Percentiles rank a stretch among this genome's conserved stretches.
Conservation (phyloP, 1,284 basidiomycete species). For the Trametes sp. region DNA sequence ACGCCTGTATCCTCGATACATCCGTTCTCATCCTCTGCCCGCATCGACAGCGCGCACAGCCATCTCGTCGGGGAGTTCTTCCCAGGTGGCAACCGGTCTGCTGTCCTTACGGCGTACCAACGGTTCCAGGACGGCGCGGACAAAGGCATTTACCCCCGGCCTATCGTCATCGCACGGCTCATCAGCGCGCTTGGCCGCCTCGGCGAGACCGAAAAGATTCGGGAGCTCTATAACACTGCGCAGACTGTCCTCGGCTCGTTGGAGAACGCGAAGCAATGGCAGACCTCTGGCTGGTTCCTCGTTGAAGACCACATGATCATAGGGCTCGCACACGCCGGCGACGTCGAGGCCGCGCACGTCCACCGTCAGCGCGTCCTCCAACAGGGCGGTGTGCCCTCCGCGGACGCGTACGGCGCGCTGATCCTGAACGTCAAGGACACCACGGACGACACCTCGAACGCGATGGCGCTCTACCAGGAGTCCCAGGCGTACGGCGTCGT, state of each 20-base stretch:
- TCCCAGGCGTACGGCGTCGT: constrained; percentile 71
- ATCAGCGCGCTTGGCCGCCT: constrained; percentile 74
- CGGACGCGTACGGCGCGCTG: constrained; percentile 91
- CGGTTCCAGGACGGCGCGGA: constrained; percentile 48
- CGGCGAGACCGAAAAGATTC: constrained; percentile 67
- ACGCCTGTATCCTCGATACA: constrained; percentile 22
- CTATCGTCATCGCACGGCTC: constrained; percentile 64
- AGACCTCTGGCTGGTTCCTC: constrained; percentile 72
- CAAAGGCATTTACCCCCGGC: constrained; percentile 57
- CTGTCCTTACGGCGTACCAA: constrained; percentile 44
- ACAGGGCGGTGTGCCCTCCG: constrained; percentile 79
- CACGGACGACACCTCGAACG: constrained; percentile 91
- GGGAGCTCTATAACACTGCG: constrained; percentile 73
- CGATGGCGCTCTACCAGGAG: constrained; percentile 86
- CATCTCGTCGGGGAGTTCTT: constrained; percentile 53
- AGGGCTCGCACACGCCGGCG: constrained; percentile 82
- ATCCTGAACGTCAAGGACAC: constrained; percentile 90
- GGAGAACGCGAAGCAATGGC: constrained; percentile 55
- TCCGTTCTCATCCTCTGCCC: constrained; percentile 13
- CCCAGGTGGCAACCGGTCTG: constrained; percentile 33
- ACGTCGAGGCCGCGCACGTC: constrained; percentile 80
- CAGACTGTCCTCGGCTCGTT: constrained; percentile 64
- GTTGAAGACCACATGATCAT: constrained; percentile 92
- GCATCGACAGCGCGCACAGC: constrained; percentile 44
- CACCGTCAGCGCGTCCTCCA: constrained; percentile 84